A percentile compares a stretch with the other conserved stretches of the same genome.
Evolutionary conservation across 108 stramenopile species (phyloP).

Genomic region (Nitzschia inconspicua): DNA sequence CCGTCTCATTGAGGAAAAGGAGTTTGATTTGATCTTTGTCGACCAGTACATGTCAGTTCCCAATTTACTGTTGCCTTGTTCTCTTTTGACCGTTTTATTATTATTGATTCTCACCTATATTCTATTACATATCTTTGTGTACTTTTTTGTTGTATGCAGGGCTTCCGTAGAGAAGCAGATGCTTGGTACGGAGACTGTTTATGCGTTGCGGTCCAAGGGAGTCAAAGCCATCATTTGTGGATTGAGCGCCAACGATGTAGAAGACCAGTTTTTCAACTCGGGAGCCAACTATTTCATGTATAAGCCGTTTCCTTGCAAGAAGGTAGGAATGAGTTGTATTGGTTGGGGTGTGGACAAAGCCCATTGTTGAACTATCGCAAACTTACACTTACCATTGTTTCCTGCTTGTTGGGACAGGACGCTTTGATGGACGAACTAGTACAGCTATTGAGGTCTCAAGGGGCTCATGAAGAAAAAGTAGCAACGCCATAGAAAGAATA

Average conservation of each 20-base stretch:
- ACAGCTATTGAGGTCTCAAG: no score
- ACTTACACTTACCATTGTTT: no score
- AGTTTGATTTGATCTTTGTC: constrained; percentile 38
- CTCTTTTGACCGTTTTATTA: no score
- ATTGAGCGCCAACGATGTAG: constrained; percentile 29
- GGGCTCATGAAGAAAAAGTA: no score
- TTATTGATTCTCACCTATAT: no score
- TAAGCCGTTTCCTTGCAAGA: constrained; percentile 27
- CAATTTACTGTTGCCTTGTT: constrained; percentile 27
- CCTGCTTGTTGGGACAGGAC: no score
- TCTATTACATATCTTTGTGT: no score
- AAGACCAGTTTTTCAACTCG: constrained; percentile 12
- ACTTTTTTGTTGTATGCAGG: no score
- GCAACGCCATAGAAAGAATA: no score
- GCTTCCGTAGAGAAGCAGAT: constrained; percentile 22
- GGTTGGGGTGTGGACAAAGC: neutral
- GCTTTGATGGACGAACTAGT: no score
- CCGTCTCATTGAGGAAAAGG: neutral
- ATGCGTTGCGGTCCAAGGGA: constrained; percentile 10
- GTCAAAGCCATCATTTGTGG: constrained; percentile 10
- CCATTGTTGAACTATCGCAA: no score
- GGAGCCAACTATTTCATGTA: constrained; percentile 28
- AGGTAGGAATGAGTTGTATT: constrained; percentile 6
- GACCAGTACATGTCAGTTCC: constrained; percentile 37
- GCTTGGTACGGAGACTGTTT: constrained; percentile 25